phyloP scores from a whole-genome alignment of 345 rosid genomes.

The Hibiscus tridactylites region DNA sequence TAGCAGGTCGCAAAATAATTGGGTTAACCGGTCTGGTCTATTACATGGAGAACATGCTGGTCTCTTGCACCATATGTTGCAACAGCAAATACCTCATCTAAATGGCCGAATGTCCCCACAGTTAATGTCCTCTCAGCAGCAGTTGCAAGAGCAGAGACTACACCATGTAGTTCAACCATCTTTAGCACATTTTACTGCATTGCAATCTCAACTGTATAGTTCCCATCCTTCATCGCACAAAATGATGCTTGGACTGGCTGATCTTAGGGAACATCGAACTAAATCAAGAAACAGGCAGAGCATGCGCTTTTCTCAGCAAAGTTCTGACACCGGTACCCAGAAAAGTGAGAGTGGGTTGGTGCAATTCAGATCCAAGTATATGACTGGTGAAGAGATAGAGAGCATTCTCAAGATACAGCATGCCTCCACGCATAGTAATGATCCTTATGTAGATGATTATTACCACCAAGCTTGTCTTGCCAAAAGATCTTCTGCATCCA shows the following conservation, averaged over 20 bases:
- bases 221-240: conserved; percentile 53
- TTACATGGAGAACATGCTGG: conserved; percentile 62
- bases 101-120: conserved; percentile 57
- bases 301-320: conserved; percentile 57
- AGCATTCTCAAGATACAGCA: conserved; percentile 96
- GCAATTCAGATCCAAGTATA: conserved; percentile 81
- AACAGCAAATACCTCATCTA: conserved; percentile 57
- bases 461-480: conserved; percentile 92
- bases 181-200: conserved; percentile 58
- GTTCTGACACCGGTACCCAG: conserved; percentile 66
- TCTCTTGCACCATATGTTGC: conserved; percentile 52
- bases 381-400: conserved; percentile 94
- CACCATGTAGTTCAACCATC: conserved; percentile 52
- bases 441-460: conserved; percentile 84
- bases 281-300: conserved; percentile 56
- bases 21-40: conserved; percentile 68
- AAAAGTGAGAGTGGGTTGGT: conserved; percentile 65
- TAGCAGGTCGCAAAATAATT: conserved; percentile 60
- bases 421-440: conserved; percentile 68
- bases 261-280: conserved; percentile 30
- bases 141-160: conserved; percentile 51
- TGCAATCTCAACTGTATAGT: conserved; percentile 62
- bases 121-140: conserved; percentile 50
- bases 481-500: conserved; percentile 48
- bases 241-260: conserved; percentile 22